phyloP scores from a whole-genome alignment of 2,329 filamentous ascomycete species.

The Dactylellina haptotyla region DNA sequence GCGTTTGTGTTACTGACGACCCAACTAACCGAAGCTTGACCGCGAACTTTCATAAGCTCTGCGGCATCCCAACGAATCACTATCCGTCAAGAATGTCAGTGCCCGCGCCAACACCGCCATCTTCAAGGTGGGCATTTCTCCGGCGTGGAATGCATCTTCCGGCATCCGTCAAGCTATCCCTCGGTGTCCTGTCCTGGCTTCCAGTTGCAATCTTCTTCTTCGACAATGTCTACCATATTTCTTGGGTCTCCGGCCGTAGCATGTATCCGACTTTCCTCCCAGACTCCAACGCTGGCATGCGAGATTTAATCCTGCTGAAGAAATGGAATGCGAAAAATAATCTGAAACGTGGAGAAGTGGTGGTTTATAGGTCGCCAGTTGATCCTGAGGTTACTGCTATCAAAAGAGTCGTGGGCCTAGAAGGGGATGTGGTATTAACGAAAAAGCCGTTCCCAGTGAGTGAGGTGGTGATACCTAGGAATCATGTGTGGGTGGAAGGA shows the following conservation, averaged over 20 bases:
- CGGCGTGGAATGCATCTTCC: conserved; percentile 6
- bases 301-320: conserved; percentile 70
- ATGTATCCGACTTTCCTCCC: conserved; percentile 78
- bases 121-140: no score
- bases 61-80: no score
- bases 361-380: conserved; percentile 74
- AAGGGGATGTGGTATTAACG: conserved; percentile 57
- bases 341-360: conserved; percentile 76
- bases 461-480: conserved; percentile 74
- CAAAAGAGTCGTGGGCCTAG: conserved; percentile 82
- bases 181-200: conserved; percentile 70
- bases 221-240: conserved; percentile 70
- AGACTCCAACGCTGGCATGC: conserved; percentile 60
- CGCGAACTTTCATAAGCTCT: no score
- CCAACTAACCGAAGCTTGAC: no score
- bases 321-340: conserved; percentile 70
- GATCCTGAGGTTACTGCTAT: conserved; percentile 76
- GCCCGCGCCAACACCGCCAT: no score
- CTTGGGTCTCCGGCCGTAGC: conserved; percentile 70
- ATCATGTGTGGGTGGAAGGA: conserved; percentile 95
- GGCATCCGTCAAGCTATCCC: conserved; percentile 58
- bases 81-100: no score
- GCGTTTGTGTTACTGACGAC: conserved; percentile 55
- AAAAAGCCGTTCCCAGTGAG: conserved; percentile 64
- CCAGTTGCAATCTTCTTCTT: conserved; percentile 72